Conservation (phyloP, 495 filamentous ascomycete species). For the Neurospora pannonica region DNA sequence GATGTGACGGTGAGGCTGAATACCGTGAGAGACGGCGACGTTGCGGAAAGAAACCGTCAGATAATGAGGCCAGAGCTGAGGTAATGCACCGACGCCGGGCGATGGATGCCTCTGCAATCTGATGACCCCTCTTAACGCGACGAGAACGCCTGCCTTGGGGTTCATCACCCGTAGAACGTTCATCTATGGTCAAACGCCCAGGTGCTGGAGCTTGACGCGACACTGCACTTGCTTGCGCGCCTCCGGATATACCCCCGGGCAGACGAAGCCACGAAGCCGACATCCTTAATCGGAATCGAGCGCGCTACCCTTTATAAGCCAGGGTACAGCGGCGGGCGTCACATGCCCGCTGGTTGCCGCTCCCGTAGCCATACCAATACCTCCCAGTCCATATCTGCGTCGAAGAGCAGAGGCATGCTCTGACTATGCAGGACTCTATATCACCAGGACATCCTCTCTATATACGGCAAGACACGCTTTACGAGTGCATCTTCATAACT, state of each 20-base stretch:
- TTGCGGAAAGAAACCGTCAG: not conserved
- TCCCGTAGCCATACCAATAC: not conserved
- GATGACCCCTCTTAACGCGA: not conserved
- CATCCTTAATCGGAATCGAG: not conserved
- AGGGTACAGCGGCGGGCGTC: not conserved
- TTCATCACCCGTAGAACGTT: not conserved
- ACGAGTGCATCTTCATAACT: conserved; percentile 15
- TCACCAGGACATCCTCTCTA: conserved; percentile 21
- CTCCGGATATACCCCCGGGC: not conserved
- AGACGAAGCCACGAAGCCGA: not conserved
- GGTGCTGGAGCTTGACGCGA: not conserved
- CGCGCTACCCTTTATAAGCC: not conserved
- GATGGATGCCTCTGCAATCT: not conserved
- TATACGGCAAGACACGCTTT: conserved; percentile 28
- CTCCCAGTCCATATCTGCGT: not conserved
- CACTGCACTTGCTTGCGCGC: conserved; percentile 12
- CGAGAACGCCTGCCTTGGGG: not conserved
- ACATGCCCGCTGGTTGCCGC: not conserved
- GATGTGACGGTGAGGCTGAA: not conserved
- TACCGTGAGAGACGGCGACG: not conserved
- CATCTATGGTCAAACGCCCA: not conserved
- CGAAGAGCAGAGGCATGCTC: not conserved
- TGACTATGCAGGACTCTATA: conserved; percentile 12
- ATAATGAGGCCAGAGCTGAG: not conserved
- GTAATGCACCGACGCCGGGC: not conserved